Percentiles rank a stretch among this genome's conserved stretches.
Conservation (phyloP, 176 grass and related monocot genomes). For the Rhynchospora tenuis region DNA sequence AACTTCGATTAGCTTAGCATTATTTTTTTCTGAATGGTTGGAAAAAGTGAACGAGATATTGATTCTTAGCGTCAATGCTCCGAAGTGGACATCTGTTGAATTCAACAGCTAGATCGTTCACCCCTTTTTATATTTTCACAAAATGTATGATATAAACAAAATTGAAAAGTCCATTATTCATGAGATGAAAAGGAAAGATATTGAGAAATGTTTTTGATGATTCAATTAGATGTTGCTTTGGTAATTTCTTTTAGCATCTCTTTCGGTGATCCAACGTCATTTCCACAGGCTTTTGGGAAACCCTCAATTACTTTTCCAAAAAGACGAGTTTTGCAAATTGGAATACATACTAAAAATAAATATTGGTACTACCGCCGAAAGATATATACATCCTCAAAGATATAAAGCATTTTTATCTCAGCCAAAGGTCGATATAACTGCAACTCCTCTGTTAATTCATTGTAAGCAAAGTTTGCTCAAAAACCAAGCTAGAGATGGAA, state of each 20-base stretch:
- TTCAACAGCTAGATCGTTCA: not conserved
- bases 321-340: too few species aligned
- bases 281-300: conserved; percentile 10
- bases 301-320: conserved; percentile 10
- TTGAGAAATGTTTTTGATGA: too few species aligned
- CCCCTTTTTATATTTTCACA: not conserved
- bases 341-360: conserved; percentile 12
- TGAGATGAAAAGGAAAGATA: too few species aligned
- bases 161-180: too few species aligned
- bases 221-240: not conserved
- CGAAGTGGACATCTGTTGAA: not conserved
- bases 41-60: not conserved
- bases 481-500: not conserved
- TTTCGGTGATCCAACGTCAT: not conserved
- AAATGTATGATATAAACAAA: not conserved
- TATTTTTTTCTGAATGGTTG: too few species aligned
- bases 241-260: not conserved
- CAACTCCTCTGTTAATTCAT: too few species aligned
- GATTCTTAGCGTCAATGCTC: conserved; percentile 19
- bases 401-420: not conserved
- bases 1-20: too few species aligned
- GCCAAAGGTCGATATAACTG: too few species aligned
- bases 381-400: too few species aligned
- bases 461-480: too few species aligned
- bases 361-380: not conserved